These are phyloP conservation scores for Fonsecaea monophora DNA, from an alignment of 2,329 filamentous ascomycete genomes.

Conservation along the genomic window DNA sequence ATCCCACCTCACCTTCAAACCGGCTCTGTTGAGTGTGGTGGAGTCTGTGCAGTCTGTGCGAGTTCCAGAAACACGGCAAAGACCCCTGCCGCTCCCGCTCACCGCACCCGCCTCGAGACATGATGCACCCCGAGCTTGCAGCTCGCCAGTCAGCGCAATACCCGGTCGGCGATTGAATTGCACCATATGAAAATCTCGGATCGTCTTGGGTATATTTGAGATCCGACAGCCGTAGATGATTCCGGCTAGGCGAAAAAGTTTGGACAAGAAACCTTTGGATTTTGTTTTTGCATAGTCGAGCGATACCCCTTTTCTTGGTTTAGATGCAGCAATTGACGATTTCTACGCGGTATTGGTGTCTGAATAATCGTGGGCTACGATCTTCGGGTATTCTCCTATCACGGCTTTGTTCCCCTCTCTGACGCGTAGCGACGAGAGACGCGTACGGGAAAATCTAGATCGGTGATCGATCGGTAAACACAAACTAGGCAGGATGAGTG, in stretches of 20 bases:
- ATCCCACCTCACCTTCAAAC: neutral
- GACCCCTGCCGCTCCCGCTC: neutral
- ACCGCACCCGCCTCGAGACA: conserved; percentile 49
- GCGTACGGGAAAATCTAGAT: neutral
- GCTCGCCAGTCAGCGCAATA: neutral
- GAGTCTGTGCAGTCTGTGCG: neutral
- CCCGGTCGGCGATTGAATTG: neutral
- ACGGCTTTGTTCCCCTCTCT: neutral
- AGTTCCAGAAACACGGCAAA: conserved; percentile 7
- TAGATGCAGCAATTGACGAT: neutral
- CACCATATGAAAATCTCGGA: neutral
- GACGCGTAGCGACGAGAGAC: neutral
- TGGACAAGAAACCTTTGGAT: neutral
- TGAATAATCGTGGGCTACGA: no score
- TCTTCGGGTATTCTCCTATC: no score
- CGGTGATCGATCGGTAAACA: conserved; percentile 58
- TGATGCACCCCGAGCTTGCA: conserved; percentile 46
- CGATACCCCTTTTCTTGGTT: neutral
- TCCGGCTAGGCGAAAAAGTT: neutral
- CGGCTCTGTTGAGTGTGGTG: neutral
- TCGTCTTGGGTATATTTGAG: neutral
- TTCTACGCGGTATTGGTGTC: no score
- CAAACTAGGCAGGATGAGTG: conserved; percentile 43
- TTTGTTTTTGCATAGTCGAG: neutral
- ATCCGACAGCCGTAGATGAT: neutral